phyloP scores from a whole-genome alignment of 345 rosid species.

The Moricandia arvensis region DNA sequence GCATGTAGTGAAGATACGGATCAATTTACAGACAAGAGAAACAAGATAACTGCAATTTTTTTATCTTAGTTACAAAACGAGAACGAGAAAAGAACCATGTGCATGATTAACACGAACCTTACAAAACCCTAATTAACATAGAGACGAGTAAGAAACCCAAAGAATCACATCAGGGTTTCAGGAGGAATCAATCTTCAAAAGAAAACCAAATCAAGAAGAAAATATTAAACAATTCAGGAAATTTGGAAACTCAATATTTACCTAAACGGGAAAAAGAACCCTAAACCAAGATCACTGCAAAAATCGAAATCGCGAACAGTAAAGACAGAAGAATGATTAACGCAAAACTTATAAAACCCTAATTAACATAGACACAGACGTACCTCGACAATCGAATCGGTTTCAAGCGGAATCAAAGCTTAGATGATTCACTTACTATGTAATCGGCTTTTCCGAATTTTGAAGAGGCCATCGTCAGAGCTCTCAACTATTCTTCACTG shows the following conservation, averaged over 20 bases:
- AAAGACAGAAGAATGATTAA: background rate
- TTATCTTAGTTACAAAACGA: no score
- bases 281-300: background rate
- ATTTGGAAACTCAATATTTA: background rate
- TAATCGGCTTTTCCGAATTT: background rate
- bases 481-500: background rate
- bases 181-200: no score
- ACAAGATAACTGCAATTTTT: background rate
- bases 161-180: no score
- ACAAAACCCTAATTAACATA: no score
- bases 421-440: background rate
- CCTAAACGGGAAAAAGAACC: background rate
- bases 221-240: no score
- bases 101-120: no score
- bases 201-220: no score
- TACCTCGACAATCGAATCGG: no score
- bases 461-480: background rate
- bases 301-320: background rate
- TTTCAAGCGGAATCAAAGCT: background rate
- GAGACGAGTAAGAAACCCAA: no score
- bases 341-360: background rate
- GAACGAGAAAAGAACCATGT: no score
- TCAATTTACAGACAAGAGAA: no score
- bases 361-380: background rate
- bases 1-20: background rate